These are phyloP conservation scores for Aspergillus japonicus DNA, from an alignment of 2,329 filamentous ascomycete genomes.

Conservation along the genomic window DNA sequence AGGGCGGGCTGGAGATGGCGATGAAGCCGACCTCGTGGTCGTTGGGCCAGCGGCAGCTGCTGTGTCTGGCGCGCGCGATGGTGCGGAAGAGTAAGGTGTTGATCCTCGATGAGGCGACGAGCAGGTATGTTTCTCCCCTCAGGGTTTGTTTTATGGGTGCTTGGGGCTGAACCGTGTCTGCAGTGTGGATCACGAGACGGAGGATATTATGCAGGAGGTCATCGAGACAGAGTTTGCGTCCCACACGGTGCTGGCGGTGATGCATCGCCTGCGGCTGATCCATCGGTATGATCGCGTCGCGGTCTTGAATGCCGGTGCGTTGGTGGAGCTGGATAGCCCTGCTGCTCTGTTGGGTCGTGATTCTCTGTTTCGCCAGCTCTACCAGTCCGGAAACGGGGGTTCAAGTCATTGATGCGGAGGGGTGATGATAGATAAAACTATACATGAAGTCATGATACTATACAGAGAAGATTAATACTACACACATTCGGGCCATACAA, in stretches of 20 bases:
- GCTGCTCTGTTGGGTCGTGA: neutral
- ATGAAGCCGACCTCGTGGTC: slow-evolving; percentile 55
- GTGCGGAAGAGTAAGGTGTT: slow-evolving; percentile 14
- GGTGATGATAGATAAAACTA: too few relatives aligned
- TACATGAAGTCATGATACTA: too few relatives aligned
- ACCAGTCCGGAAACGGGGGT: neutral
- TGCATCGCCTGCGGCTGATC: neutral
- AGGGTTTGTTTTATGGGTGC: too few relatives aligned
- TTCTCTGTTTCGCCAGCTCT: neutral
- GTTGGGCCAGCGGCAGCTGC: slow-evolving; percentile 69
- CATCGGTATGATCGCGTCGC: neutral
- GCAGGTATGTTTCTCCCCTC: slow-evolving; percentile 11
- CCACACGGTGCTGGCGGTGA: neutral
- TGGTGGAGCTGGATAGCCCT: neutral
- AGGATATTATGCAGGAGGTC: neutral
- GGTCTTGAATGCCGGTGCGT: neutral
- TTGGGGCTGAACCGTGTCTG: neutral
- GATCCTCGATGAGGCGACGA: slow-evolving; percentile 22
- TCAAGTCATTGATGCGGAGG: too few relatives aligned
- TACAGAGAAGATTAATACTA: too few relatives aligned
- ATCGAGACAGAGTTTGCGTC: neutral
- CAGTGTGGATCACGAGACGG: neutral
- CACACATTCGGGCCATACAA: too few relatives aligned
- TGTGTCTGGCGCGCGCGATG: slow-evolving; percentile 70
- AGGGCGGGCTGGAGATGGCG: slow-evolving; percentile 23